Evolutionary conservation across 169 alveolate species (phyloP).

Genomic region (Plasmodium gallinaceum): DNA sequence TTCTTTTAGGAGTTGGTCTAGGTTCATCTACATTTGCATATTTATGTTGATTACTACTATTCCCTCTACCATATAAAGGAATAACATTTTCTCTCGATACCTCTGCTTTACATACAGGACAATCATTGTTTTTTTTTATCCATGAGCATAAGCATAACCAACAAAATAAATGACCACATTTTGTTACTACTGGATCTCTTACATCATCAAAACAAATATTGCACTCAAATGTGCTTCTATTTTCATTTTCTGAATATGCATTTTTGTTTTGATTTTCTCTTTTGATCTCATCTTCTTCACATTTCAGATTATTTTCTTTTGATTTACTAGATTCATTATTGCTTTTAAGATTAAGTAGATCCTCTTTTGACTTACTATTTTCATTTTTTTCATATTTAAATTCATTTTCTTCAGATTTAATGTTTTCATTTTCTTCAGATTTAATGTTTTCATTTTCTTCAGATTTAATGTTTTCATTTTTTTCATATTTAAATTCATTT

Average conservation of each 20-base stretch:
- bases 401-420: no score
- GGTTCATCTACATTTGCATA: slow-evolving; percentile 68
- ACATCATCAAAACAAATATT: slow-evolving; percentile 97
- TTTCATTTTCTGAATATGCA: slow-evolving; percentile 39
- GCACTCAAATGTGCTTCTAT: slow-evolving; percentile 92
- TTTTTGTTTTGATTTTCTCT: background rate
- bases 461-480: no score
- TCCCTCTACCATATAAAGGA: slow-evolving; percentile 93
- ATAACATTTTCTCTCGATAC: slow-evolving; percentile 92
- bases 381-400: no score
- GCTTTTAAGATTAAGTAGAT: no score
- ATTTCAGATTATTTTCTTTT: background rate
- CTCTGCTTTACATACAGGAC: slow-evolving; percentile 97
- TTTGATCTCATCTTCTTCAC: slow-evolving; percentile 3
- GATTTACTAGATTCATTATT: background rate
- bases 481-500: no score
- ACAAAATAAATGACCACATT: slow-evolving; percentile 97
- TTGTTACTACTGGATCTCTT: slow-evolving; percentile 97
- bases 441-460: no score
- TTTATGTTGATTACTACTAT: slow-evolving; percentile 86
- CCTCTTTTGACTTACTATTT: no score
- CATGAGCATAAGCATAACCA: slow-evolving; percentile 96
- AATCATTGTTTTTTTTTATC: slow-evolving; percentile 93
- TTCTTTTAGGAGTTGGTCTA: slow-evolving; percentile 73
- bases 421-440: no score